A percentile compares a stretch with the other conserved stretches of the same genome.
phyloP scores from a whole-genome alignment of 352 stramenopile genomes.

The Globisporangium irregulare region DNA sequence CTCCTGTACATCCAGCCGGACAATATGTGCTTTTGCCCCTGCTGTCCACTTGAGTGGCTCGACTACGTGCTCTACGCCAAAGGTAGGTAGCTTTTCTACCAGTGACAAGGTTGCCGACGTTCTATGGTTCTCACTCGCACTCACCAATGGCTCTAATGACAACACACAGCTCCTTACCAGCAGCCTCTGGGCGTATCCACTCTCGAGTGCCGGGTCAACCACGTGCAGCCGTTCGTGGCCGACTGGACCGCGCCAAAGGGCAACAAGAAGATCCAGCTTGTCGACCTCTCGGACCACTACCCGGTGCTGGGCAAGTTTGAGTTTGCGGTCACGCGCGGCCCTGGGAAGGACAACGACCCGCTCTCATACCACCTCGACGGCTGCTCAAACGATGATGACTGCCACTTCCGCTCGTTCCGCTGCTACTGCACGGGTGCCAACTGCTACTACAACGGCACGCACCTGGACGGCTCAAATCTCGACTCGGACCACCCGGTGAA shows the following conservation, averaged over 20 bases:
- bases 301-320: constrained; percentile 67
- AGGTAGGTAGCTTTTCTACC: constrained; percentile 25
- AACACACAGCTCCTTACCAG: constrained; percentile 57
- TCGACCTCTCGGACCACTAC: constrained; percentile 81
- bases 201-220: constrained; percentile 52
- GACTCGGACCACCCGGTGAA: constrained; percentile 70
- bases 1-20: constrained; percentile 38
- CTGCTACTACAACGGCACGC: constrained; percentile 66
- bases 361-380: constrained; percentile 66
- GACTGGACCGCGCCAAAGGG: constrained; percentile 62
- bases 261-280: constrained; percentile 49
- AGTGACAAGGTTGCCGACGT: not conserved
- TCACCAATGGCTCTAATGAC: not conserved
- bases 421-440: constrained; percentile 69
- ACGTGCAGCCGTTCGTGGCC: constrained; percentile 51
- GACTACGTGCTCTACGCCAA: constrained; percentile 80
- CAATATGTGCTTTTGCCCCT: constrained; percentile 75
- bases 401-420: constrained; percentile 59
- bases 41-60: constrained; percentile 78
- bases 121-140: not conserved
- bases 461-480: constrained; percentile 42
- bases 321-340: constrained; percentile 47
- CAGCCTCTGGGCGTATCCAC: constrained; percentile 53
- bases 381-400: constrained; percentile 71
- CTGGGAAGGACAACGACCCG: constrained; percentile 47